Percentiles rank a stretch among this genome's conserved stretches.
Conservation (phyloP, 129 eudicot species). For the Artemisia tridentata region DNA sequence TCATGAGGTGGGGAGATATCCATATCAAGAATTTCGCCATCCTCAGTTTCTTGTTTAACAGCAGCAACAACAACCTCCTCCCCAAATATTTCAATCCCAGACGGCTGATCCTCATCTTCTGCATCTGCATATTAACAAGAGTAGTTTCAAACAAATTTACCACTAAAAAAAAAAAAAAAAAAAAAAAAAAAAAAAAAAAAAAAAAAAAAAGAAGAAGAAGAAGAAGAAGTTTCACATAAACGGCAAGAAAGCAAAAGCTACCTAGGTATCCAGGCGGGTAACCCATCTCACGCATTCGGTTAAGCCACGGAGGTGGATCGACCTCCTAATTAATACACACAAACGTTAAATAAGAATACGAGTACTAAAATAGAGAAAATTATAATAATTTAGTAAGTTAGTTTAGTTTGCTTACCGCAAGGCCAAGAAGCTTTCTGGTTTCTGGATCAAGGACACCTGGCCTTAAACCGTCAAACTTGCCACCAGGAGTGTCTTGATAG, state of each 20-base stretch:
- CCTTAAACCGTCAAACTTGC: slow-evolving; percentile 86
- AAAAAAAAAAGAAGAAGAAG: too few species aligned
- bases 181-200: too few species aligned
- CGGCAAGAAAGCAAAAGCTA: slow-evolving; percentile 22
- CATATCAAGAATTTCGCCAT: slow-evolving; percentile 70
- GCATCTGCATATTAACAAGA: slow-evolving; percentile 36
- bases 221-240: too few species aligned
- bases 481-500: slow-evolving; percentile 75
- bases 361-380: neutral
- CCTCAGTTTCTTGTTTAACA: slow-evolving; percentile 56
- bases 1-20: slow-evolving; percentile 35
- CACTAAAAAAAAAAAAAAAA: neutral
- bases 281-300: slow-evolving; percentile 95
- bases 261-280: slow-evolving; percentile 97
- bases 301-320: slow-evolving; percentile 99
- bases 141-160: neutral
- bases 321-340: slow-evolving; percentile 50
- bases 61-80: slow-evolving; percentile 42
- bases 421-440: slow-evolving; percentile 68
- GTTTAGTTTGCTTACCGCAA: slow-evolving; percentile 53
- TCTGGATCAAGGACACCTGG: slow-evolving; percentile 85
- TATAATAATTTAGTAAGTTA: neutral
- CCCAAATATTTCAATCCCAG: slow-evolving; percentile 76
- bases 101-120: slow-evolving; percentile 71
- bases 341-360: neutral